These are phyloP conservation scores for Yamadazyma nakazawae DNA, from an alignment of 805 yeast species.

Conservation along the genomic window DNA sequence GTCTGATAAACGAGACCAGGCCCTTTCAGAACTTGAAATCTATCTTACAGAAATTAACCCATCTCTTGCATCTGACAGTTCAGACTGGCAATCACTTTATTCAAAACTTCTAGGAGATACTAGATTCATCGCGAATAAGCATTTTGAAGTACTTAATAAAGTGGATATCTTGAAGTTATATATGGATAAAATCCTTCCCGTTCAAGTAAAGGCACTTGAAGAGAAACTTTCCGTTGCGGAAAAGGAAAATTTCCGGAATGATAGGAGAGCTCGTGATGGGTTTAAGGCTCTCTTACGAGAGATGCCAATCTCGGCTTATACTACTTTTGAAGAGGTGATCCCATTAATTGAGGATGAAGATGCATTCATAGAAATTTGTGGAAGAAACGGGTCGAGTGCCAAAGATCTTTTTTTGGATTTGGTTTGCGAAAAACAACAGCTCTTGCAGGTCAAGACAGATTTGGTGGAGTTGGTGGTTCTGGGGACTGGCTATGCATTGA, in stretches of 20 bases:
- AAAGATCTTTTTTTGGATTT: conserved; percentile 74
- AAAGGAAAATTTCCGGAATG: conserved; percentile 47
- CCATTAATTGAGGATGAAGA: conserved; percentile 50
- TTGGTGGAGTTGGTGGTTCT: conserved; percentile 48
- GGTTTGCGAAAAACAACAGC: conserved; percentile 57
- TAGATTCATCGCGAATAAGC: conserved; percentile 58
- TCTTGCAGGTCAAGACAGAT: conserved; percentile 57
- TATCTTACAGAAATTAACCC: conserved; percentile 44
- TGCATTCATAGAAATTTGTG: conserved; percentile 59
- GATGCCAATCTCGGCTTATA: conserved; percentile 44
- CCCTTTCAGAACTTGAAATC: conserved; percentile 49
- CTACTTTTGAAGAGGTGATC: conserved; percentile 58
- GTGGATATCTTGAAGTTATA: conserved; percentile 60
- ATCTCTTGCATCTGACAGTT: conserved; percentile 21
- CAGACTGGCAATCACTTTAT: conserved; percentile 39
- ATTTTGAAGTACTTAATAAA: conserved; percentile 48
- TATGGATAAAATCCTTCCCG: conserved; percentile 35
- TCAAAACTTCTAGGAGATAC: conserved; percentile 39
- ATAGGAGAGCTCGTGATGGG: conserved; percentile 62
- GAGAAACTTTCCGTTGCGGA: conserved; percentile 22
- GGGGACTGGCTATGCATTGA: conserved; percentile 17
- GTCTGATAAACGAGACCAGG: conserved; percentile 39
- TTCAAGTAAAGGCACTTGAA: conserved; percentile 18
- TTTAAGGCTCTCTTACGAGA: conserved; percentile 48
- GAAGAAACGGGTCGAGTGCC: conserved; percentile 75